Evolutionary conservation across 805 yeast species (phyloP).

Genomic region (Hanseniaspora opuntiae): DNA sequence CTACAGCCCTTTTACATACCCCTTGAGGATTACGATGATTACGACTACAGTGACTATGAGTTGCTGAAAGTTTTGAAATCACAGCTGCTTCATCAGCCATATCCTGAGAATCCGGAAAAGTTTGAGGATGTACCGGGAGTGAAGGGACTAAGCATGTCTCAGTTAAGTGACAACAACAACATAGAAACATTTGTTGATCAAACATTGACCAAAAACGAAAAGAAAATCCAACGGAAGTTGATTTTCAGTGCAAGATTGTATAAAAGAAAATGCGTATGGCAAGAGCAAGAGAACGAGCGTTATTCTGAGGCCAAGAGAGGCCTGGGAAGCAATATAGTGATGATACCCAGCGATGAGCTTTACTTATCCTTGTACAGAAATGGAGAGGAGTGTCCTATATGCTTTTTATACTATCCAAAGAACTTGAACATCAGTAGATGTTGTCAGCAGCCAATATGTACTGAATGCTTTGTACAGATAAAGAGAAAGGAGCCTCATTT

Average conservation of each 20-base stretch:
- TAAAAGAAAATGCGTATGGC: conserved; percentile 35
- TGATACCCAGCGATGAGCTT: conserved; percentile 27
- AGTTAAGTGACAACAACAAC: conserved; percentile 15
- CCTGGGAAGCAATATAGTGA: conserved; percentile 25
- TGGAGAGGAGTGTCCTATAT: conserved; percentile 82
- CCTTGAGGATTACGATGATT: conserved; percentile 58
- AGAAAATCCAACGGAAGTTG: conserved; percentile 21
- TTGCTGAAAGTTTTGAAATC: conserved; percentile 39
- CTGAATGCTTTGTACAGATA: conserved; percentile 94
- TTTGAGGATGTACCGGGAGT: conserved; percentile 26
- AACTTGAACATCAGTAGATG: conserved; percentile 70
- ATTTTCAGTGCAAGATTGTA: conserved; percentile 26
- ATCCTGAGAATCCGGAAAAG: conserved; percentile 27
- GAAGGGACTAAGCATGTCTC: conserved; percentile 10
- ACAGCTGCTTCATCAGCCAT: conserved; percentile 43
- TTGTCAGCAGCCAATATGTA: conserved; percentile 84
- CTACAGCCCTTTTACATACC: conserved; percentile 89
- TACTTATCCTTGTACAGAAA: conserved; percentile 49
- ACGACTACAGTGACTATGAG: conserved; percentile 55
- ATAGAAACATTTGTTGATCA: conserved; percentile 24
- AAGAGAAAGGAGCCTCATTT: conserved; percentile 86
- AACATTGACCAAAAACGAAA: conserved; percentile 22
- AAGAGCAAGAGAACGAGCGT: conserved; percentile 44
- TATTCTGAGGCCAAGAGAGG: conserved; percentile 40
- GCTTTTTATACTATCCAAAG: conserved; percentile 75